Base-by-base conservation (phyloP, 371 early-diverging fungal genomes). In the Synchytrium microbalum region DNA sequence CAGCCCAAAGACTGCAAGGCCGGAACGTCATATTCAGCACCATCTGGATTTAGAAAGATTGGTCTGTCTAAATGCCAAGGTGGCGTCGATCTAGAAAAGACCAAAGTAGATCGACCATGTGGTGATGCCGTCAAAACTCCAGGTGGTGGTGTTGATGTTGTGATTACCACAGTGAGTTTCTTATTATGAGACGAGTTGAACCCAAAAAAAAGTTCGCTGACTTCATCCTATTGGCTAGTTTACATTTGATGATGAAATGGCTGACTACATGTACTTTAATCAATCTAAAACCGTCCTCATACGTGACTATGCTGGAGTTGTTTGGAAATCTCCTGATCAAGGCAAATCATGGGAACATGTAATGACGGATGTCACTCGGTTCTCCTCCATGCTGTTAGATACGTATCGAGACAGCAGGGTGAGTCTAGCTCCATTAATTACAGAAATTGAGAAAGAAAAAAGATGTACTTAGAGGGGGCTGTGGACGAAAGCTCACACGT, bases 41-140 rank as follows among this genome's bases (percentile, higher is more conserved):
- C 90, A 0, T 89, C 91, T 2, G 95, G 96, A 0, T 95, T 90
- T 69, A 88, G 93, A 26, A 84, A 86, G 65, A 86, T 94, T 52
- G 90, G 74, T 59, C 78, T 63, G 60, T 78, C 60, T 71, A 72
- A 63, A 51, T 69, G 68, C 66, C 76, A 75, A 2, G 72, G 73
- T 30, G 84, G 80, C 2, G 66, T 75, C 10, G 74, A 77, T 32
- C 67, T 86, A 62, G 89, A 89, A 64, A 79, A 79, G 29, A 83
- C 56, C 16, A 75, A 79, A 46, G 81, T 85, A 1, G 73, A 85
- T 46, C 74, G 85, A 8, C 67, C 74, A 26, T 91, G 90, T 52
- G 79, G 79, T 14, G 70, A 63, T 23, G 23, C 53, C 2, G 32
- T n/a, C 16, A 33, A 30, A 2, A 63, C 59, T 1, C 56, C 63